Evolutionary conservation across 1,139 yeast species (phyloP), one percentile per base, ranked within the genome.

Genomic region (Geotrichum aggregatum): DNA sequence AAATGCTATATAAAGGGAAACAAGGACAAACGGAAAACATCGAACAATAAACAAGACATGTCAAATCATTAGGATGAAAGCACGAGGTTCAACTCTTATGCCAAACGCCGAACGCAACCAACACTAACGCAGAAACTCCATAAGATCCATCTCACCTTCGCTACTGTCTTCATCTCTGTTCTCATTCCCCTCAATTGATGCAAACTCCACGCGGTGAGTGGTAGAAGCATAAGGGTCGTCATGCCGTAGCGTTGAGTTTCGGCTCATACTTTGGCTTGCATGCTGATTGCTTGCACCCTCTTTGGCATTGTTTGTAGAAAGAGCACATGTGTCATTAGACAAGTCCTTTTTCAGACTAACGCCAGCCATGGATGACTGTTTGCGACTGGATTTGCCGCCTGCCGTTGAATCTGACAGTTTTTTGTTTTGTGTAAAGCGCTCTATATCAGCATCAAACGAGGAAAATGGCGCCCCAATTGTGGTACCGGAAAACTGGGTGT

Each of bases 71-170:
- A n/a, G n/a, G n/a, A n/a, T n/a, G n/a, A n/a, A n/a, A n/a, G n/a
- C n/a, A n/a, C n/a, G n/a, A n/a, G n/a, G n/a, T n/a, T n/a, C n/a
- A n/a, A n/a, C n/a, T n/a, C n/a, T n/a, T n/a, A n/a, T n/a, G n/a
- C n/a, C n/a, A n/a, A n/a, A n/a, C n/a, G n/a, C n/a, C n/a, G n/a
- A n/a, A n/a, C n/a, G n/a, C n/a, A 36, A 8, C 21, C 24, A 11
- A 30, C 7, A 24, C 28, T 14, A 56, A 18, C 56, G 44, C 14
- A 59, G 47, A 40, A 59, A 59, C 44, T 59, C 62, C 54, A 59
- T 45, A 31, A 59, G 33, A 42, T 57, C 61, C 52, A 59, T 52
- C 34, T 56, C 58, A 13, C 57, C 56, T 10, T 55, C 60, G 22
- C 52, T 49, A 18, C 56, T 56, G 24, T 47, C 45, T 19, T 44